Base-by-base conservation (phyloP, 805 yeast species). In the Candida hispaniensis region DNA sequence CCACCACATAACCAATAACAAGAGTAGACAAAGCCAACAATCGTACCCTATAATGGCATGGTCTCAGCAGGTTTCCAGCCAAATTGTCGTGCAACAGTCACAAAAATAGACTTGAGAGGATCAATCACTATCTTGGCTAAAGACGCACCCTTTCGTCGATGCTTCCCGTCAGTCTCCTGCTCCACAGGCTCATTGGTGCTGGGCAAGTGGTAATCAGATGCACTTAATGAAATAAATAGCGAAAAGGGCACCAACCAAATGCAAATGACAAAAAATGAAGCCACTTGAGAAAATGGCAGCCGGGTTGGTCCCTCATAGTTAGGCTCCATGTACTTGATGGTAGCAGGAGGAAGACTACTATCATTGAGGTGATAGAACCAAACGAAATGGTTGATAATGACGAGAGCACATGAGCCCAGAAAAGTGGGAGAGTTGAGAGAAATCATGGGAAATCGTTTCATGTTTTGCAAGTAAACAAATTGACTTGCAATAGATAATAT, bases 171-270 rank as follows among this genome's bases (percentile, higher is more conserved):
- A n/a, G n/a, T n/a, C n/a, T n/a, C n/a, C n/a, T n/a, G n/a, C 22
- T 24, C 10, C 8, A 10, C 28, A 18, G 24, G 22, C 16, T 44
- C 51, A 17, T 34, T 22, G 10, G 54, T 45, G 13, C 48, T 63
- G 6, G 98, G 98, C 26, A 91, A 65, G 12, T 79, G 73, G 49
- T 81, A 79, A 50, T 91, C 98, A 43, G 82, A 80, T 1, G 96
- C 96, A 52, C 93, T 80, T 41, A 91, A 63, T 18, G 94, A 78
- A 11, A 91, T 88, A 56, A 91, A 88, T 39, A 91, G 64, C 4
- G 94, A 76, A 55, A 91, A 83, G 19, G 98, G 98, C 17, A 91
- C 71, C 41, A 88, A 67, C 98, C 98, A 91, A 12, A 91, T 75
- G 48, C 91, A 76, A 25, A 91, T 59, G 1, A 95, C 98, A 52